phyloP scores from a whole-genome alignment of 2,329 filamentous ascomycete species.

The Trichoderma atroviride region DNA sequence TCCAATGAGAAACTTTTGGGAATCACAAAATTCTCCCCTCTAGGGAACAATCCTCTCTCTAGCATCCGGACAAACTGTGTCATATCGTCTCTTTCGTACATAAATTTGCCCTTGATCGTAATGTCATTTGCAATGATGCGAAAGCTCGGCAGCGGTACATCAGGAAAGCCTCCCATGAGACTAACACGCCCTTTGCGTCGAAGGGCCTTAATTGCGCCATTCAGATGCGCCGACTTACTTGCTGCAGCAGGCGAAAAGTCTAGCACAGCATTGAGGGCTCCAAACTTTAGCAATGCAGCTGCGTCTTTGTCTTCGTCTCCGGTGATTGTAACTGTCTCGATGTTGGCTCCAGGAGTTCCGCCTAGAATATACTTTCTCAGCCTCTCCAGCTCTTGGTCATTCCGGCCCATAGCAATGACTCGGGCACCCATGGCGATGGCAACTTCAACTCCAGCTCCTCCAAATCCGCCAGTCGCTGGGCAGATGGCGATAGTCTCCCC shows the following conservation, averaged over 20 bases:
- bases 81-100: neutral
- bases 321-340: conserved; percentile 47
- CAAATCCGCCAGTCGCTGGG: conserved; percentile 54
- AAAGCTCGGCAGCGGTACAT: conserved; percentile 32
- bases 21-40: neutral
- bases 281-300: conserved; percentile 39
- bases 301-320: conserved; percentile 45
- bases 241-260: conserved; percentile 49
- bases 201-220: conserved; percentile 42
- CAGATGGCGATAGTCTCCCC: conserved; percentile 54
- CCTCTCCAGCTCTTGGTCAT: conserved; percentile 32
- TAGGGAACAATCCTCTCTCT: neutral
- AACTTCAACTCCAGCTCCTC: conserved; percentile 50
- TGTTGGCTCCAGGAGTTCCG: conserved; percentile 29
- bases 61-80: neutral
- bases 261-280: conserved; percentile 46
- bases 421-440: conserved; percentile 54
- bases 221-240: conserved; percentile 43
- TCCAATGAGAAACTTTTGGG: neutral
- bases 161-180: conserved; percentile 37
- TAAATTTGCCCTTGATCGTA: conserved; percentile 31
- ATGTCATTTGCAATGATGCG: conserved; percentile 35
- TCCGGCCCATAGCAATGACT: conserved; percentile 55
- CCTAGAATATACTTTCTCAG: conserved; percentile 38
- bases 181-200: conserved; percentile 34